phyloP scores from a whole-genome alignment of 2,329 filamentous ascomycete species.

The Botrytis byssoidea region DNA sequence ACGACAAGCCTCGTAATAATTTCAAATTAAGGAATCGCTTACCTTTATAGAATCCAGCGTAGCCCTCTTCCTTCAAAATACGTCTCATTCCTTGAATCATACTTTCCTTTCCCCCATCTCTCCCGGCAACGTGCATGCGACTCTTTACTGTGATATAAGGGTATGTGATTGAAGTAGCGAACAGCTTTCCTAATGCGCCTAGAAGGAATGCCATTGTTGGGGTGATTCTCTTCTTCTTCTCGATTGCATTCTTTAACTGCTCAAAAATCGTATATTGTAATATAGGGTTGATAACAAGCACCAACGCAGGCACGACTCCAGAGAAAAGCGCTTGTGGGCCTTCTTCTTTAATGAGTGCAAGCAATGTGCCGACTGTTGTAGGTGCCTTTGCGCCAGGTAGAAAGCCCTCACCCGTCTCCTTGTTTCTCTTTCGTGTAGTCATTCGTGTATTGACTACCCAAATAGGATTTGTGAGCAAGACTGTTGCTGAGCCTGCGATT shows the following conservation, averaged over 20 bases:
- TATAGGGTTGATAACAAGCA: constrained; percentile 97
- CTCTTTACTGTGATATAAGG: constrained; percentile 99
- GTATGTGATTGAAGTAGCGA: constrained; percentile 92
- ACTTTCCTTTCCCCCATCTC: constrained; percentile 73
- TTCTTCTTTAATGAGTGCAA: constrained; percentile 78
- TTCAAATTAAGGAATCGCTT: constrained; percentile 36
- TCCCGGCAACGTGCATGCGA: constrained; percentile 87
- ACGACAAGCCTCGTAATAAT: constrained; percentile 3
- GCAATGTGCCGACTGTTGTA: constrained; percentile 76
- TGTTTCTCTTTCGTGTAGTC: constrained; percentile 74
- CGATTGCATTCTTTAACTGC: constrained; percentile 89
- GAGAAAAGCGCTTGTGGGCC: constrained; percentile 83
- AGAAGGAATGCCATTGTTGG: constrained; percentile 86
- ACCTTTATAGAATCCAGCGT: constrained; percentile 89
- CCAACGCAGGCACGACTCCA: constrained; percentile 86
- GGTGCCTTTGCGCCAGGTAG: constrained; percentile 54
- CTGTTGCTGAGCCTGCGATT: constrained; percentile 88
- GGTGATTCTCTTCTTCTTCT: constrained; percentile 72
- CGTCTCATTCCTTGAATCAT: constrained; percentile 74
- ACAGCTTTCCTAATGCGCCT: constrained; percentile 88
- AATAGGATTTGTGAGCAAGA: constrained; percentile 96
- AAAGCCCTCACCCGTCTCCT: constrained; percentile 44
- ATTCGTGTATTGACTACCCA: constrained; percentile 99
- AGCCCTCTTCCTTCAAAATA: constrained; percentile 88
- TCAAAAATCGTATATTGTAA: constrained; percentile 98